phyloP scores from a whole-genome alignment of 352 stramenopile species.

The Phytopythium vexans region DNA sequence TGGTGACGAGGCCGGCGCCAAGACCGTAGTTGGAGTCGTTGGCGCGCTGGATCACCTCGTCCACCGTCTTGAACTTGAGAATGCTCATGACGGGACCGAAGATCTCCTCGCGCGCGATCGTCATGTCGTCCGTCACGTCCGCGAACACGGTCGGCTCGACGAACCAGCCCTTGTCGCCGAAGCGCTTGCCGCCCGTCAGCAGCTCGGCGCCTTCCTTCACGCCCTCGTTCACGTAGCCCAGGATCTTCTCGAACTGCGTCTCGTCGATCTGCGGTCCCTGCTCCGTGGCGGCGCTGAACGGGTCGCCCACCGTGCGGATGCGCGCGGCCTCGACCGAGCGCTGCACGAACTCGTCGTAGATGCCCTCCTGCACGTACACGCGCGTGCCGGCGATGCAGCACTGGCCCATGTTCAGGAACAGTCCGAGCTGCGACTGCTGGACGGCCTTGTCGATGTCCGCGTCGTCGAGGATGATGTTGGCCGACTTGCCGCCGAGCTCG shows the following conservation, averaged over 20 bases:
- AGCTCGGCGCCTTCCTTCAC: constrained; percentile 78
- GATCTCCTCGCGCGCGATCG: constrained; percentile 87
- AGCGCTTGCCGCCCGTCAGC: constrained; percentile 70
- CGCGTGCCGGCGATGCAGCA: constrained; percentile 79
- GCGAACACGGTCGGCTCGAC: constrained; percentile 92
- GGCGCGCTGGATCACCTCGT: constrained; percentile 81
- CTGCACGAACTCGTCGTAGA: constrained; percentile 81
- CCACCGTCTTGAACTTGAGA: constrained; percentile 83
- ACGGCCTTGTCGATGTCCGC: constrained; percentile 66
- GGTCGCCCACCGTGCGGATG: constrained; percentile 47
- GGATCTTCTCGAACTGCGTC: constrained; percentile 76
- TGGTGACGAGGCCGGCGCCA: constrained; percentile 84
- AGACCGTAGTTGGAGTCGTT: constrained; percentile 89
- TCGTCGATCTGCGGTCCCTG: constrained; percentile 61
- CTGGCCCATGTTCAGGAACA: constrained; percentile 88
- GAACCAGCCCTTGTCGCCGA: constrained; percentile 78
- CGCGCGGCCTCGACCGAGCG: constrained; percentile 46
- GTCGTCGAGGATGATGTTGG: constrained; percentile 66
- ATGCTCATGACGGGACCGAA: constrained; percentile 88
- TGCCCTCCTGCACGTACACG: constrained; percentile 83
- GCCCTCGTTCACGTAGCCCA: constrained; percentile 72
- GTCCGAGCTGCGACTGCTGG: constrained; percentile 37
- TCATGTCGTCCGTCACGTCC: constrained; percentile 72
- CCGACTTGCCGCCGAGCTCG: constrained; percentile 72
- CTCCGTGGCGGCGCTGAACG: constrained; percentile 32